phyloP scores from a whole-genome alignment of 306 rosid species.

The Fagus crenata region DNA sequence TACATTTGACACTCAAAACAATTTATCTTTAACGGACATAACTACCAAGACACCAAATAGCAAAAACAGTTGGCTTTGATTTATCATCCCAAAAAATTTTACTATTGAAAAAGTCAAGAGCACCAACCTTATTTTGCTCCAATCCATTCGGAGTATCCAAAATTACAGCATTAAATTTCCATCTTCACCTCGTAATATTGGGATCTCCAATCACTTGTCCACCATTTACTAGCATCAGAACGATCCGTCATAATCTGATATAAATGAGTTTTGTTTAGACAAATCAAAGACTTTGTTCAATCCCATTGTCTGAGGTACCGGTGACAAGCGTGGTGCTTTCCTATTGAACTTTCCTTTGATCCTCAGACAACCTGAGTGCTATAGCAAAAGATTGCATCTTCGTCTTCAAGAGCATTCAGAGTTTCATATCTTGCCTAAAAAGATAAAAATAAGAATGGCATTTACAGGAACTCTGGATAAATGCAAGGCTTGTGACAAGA shows the following conservation, averaged over 20 bases:
- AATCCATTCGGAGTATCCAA: conserved; percentile 42
- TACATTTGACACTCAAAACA: not conserved
- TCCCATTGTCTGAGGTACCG: conserved; percentile 55
- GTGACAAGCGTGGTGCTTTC: conserved; percentile 17
- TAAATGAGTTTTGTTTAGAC: conserved; percentile 38
- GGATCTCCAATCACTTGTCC: conserved; percentile 42
- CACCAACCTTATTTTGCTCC: conserved; percentile 52
- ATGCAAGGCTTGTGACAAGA: conserved; percentile 93
- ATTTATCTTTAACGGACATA: conserved; percentile 31
- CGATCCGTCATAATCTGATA: conserved; percentile 40
- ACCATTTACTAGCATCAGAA: conserved; percentile 23
- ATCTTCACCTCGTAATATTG: conserved; percentile 29
- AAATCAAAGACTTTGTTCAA: conserved; percentile 51
- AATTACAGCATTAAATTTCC: conserved; percentile 40
- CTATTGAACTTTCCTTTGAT: conserved; percentile 26
- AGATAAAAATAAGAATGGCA: conserved; percentile 47
- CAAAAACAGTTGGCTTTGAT: conserved; percentile 15
- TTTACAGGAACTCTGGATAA: conserved; percentile 97
- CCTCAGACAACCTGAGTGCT: conserved; percentile 50
- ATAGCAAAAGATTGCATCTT: conserved; percentile 4
- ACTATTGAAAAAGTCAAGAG: conserved; percentile 46
- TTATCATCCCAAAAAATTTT: conserved; percentile 14
- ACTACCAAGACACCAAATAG: conserved; percentile 22
- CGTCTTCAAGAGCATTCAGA: not conserved
- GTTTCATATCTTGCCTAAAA: conserved; percentile 6